Percentiles rank a stretch among this genome's conserved stretches.
Conservation (phyloP, 169 alveolate genomes). For the Haemoproteus tartakovskyi region DNA sequence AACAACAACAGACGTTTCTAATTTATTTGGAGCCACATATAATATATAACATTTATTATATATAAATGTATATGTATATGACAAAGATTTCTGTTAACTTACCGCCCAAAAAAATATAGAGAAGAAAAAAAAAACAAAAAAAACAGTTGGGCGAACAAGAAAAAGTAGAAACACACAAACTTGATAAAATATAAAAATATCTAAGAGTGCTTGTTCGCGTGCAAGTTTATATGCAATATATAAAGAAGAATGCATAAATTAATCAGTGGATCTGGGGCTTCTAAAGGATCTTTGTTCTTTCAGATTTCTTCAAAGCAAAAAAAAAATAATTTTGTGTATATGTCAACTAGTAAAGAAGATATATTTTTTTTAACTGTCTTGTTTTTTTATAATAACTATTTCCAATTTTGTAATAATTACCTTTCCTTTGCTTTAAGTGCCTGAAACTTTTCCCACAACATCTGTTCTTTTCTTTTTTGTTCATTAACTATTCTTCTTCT, state of each 20-base stretch:
- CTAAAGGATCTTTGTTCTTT: slow-evolving; percentile 13
- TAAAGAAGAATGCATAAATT: not conserved
- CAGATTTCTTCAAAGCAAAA: slow-evolving; percentile 10
- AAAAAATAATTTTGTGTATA: not conserved
- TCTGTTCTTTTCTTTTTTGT: slow-evolving; percentile 44
- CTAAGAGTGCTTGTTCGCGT: no score
- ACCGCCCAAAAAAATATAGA: no score
- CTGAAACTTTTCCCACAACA: slow-evolving; percentile 41
- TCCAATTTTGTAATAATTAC: slow-evolving; percentile 3
- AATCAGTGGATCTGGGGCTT: slow-evolving; percentile 1
- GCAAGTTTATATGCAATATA: not conserved
- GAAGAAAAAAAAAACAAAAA: no score
- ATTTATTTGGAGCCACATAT: no score
- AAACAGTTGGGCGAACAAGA: no score
- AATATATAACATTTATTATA: no score
- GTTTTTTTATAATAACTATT: not conserved
- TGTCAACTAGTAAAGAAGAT: not conserved
- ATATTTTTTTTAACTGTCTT: not conserved
- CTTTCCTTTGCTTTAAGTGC: slow-evolving; percentile 25
- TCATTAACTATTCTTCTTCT: slow-evolving; percentile 34
- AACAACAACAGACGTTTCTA: no score
- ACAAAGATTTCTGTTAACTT: no score
- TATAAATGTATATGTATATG: no score
- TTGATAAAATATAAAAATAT: no score
- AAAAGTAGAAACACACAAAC: no score